These are phyloP conservation scores for Cystobasidium pallidum DNA, from an alignment of 1,284 basidiomycete species.

Conservation along the genomic window DNA sequence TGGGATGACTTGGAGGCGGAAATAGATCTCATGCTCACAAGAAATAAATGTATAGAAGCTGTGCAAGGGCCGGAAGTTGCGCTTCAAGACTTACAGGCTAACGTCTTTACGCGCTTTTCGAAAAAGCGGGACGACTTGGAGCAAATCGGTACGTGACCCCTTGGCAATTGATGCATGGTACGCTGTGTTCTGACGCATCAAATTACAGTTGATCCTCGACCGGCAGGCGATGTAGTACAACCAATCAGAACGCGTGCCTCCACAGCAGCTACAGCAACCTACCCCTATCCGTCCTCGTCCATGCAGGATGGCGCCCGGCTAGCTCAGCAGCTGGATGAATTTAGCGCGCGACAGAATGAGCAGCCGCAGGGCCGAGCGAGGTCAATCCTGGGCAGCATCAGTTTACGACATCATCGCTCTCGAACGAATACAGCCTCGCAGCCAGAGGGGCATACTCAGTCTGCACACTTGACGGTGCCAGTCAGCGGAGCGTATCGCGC, in stretches of 20 bases:
- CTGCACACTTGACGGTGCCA: conserved; percentile 23
- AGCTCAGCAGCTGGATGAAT: conserved; percentile 19
- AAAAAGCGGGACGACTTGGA: conserved; percentile 39
- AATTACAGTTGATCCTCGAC: background rate
- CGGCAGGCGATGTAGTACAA: conserved; percentile 2
- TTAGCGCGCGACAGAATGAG: conserved; percentile 2
- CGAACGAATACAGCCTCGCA: conserved; percentile 10
- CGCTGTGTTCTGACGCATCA: background rate
- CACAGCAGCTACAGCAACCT: conserved; percentile 11
- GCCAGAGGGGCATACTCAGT: background rate
- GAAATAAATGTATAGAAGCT: conserved; percentile 79
- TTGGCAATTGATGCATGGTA: too few relatives aligned
- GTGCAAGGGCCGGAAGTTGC: conserved; percentile 85
- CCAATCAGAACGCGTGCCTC: background rate
- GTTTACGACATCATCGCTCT: conserved; percentile 33
- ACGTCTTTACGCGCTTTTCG: conserved; percentile 44
- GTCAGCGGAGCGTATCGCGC: background rate
- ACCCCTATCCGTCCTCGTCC: conserved; percentile 31
- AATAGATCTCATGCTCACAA: conserved; percentile 83
- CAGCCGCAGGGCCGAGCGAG: conserved; percentile 29
- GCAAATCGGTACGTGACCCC: background rate
- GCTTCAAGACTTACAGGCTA: conserved; percentile 76
- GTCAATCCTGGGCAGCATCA: conserved; percentile 34
- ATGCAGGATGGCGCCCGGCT: conserved; percentile 1
- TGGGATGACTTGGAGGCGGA: conserved; percentile 67